A percentile compares a stretch with the other conserved stretches of the same genome.
Conservation (phyloP, 2,329 filamentous ascomycete genomes). For the Lasiodiplodia citricola region DNA sequence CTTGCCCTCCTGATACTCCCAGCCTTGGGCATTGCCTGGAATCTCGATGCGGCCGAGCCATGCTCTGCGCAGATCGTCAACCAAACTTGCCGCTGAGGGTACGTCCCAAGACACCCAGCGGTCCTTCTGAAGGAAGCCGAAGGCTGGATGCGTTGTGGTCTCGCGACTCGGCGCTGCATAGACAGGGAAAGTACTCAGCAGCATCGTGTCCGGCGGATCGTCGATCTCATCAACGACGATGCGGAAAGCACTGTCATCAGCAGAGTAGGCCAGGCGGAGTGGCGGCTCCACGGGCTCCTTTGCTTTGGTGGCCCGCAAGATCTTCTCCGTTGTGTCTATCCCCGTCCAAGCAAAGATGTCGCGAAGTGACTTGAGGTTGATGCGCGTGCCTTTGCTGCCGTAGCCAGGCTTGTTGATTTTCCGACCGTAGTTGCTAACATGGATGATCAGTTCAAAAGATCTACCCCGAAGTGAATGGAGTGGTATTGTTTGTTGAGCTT, state of each 20-base stretch:
- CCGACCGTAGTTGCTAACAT: neutral
- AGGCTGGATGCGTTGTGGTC: neutral
- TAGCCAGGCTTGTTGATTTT: neutral
- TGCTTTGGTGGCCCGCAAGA: neutral
- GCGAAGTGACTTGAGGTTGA: neutral
- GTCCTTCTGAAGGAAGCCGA: neutral
- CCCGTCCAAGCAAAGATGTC: neutral
- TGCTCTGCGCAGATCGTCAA: neutral
- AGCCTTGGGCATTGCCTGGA: accelerated
- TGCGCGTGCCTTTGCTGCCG: neutral
- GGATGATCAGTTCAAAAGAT: too few relatives aligned
- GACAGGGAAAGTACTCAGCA: neutral
- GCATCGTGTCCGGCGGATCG: neutral
- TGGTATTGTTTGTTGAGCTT: neutral
- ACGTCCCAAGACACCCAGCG: neutral
- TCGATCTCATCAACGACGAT: neutral
- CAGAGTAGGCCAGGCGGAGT: neutral
- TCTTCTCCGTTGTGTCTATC: neutral
- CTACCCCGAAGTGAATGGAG: neutral
- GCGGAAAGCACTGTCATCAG: neutral
- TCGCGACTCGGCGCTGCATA: neutral
- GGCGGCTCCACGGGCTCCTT: neutral
- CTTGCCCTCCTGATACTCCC: neutral
- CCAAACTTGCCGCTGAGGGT: neutral
- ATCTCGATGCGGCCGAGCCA: neutral